These are phyloP conservation scores for Aspergillus heteromorphus DNA, from an alignment of 495 filamentous ascomycete species.

Conservation along the genomic window DNA sequence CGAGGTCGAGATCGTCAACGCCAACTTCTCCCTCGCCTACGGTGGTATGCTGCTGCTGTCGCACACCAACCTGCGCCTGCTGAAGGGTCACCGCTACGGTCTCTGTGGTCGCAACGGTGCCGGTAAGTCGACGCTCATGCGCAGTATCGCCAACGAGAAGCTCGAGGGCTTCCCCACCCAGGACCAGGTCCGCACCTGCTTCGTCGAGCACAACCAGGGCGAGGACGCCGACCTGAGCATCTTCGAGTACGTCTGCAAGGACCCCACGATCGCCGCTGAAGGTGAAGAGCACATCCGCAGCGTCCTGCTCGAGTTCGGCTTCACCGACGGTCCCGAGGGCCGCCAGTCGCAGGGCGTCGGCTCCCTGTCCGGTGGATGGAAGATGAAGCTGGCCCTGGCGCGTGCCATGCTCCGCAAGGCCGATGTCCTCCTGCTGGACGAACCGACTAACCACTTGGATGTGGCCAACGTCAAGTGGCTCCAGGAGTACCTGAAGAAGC, in stretches of 20 bases:
- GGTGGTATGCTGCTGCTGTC: slow-evolving; percentile 97
- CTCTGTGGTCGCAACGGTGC: slow-evolving; percentile 95
- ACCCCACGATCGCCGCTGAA: slow-evolving; percentile 71
- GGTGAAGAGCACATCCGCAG: slow-evolving; percentile 72
- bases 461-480: slow-evolving; percentile 95
- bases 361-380: slow-evolving; percentile 98
- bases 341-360: slow-evolving; percentile 83
- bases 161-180: slow-evolving; percentile 93
- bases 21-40: slow-evolving; percentile 95
- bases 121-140: slow-evolving; percentile 98
- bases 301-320: slow-evolving; percentile 87
- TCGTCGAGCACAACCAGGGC: slow-evolving; percentile 97
- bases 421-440: slow-evolving; percentile 92
- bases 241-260: slow-evolving; percentile 81
- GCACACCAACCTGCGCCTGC: slow-evolving; percentile 88
- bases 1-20: slow-evolving; percentile 92
- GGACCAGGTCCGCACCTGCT: slow-evolving; percentile 88
- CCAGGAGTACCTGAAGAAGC: slow-evolving; percentile 87
- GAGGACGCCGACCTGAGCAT: slow-evolving; percentile 96
- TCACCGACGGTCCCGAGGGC: slow-evolving; percentile 83
- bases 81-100: slow-evolving; percentile 96
- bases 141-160: slow-evolving; percentile 89
- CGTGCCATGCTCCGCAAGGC: slow-evolving; percentile 95
- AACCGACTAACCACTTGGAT: slow-evolving; percentile 98
- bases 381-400: slow-evolving; percentile 98